Evolutionary conservation across 768 basidiomycete genomes (phyloP).

Genomic region (Harrya chromipes): DNA sequence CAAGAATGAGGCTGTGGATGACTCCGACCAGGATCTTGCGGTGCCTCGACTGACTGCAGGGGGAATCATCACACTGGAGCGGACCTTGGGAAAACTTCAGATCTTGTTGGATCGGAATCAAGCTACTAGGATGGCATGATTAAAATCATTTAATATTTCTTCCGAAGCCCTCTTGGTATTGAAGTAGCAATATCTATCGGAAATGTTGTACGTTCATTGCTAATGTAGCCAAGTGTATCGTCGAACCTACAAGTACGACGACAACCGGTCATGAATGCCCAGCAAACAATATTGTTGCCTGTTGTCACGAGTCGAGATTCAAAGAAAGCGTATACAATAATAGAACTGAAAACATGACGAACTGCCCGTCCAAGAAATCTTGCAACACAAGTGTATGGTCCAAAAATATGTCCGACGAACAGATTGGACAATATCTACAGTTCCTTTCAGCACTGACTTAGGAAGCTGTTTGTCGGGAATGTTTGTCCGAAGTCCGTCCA

Average conservation of each 20-base stretch:
- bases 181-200: slow-evolving; percentile 26
- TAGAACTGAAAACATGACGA: slow-evolving; percentile 19
- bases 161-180: slow-evolving; percentile 12
- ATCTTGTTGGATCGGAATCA: slow-evolving; percentile 31
- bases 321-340: slow-evolving; percentile 15
- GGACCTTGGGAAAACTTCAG: slow-evolving; percentile 69
- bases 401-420: slow-evolving; percentile 8
- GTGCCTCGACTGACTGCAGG: slow-evolving; percentile 78
- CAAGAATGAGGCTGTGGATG: slow-evolving; percentile 33
- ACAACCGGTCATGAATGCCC: slow-evolving; percentile 2
- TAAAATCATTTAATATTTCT: slow-evolving; percentile 14
- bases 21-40: slow-evolving; percentile 43
- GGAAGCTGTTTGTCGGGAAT: slow-evolving; percentile 64
- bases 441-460: slow-evolving; percentile 51
- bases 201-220: slow-evolving; percentile 28
- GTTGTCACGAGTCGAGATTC: not conserved
- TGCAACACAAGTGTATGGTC: slow-evolving; percentile 8
- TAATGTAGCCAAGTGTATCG: slow-evolving; percentile 17
- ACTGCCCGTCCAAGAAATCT: slow-evolving; percentile 13
- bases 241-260: not conserved
- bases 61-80: slow-evolving; percentile 72
- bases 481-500: slow-evolving; percentile 67
- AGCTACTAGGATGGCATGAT: slow-evolving; percentile 12
- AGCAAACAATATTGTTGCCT: slow-evolving; percentile 12
- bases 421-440: slow-evolving; percentile 2